Base-by-base conservation (phyloP, 1,284 basidiomycete genomes). In the Marasmius tenuissimus region DNA sequence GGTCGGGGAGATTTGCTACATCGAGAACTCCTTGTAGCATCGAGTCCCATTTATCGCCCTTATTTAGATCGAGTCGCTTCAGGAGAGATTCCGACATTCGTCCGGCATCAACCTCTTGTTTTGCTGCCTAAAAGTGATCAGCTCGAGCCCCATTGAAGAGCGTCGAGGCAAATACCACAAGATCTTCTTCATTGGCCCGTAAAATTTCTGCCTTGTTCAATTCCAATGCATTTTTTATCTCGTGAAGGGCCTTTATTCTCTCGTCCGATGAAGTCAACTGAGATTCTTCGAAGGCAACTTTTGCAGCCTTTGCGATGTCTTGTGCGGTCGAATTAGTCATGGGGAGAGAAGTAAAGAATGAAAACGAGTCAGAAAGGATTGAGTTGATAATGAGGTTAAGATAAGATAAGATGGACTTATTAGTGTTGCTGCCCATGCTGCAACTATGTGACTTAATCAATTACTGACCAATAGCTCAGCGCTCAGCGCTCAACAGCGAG, bases 21-120 rank as follows among this genome's bases (percentile, higher is more conserved):
- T 98, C 96, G 10, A 83, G 73, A 45, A 99, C 84, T 16, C 97
- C 97, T 65, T 94, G 88, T 4, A 99, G 81, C 91, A 98, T 97
- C 0, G 90, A 85, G 48, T 94, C 89, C 92, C 94, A 99, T 76
- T 99, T 99, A 67, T 94, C 93, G 12, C 89, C 82, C 60, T 85
- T 86, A 60, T 84, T 84, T 11, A 99, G 84, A 73, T 98, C 96
- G 18, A 99, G 81, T 12, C 97, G 87, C 53, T 91, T 92, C 16
- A 97, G 78, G 53, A 99, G 79, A 1, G 96, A 87, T 1, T 81
- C 76, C 0, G 94, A 92, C 76, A 99, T 93, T 47, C 89, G 87
- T 3, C 95, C 96, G 1, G 89, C 84, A 42, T 86, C 85, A 9
- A 95, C 94, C 61, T 95, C 91, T 6, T 71, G 75, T 70, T 86